phyloP scores from a whole-genome alignment of 805 yeast genomes.

The Metschnikowia borealis region DNA sequence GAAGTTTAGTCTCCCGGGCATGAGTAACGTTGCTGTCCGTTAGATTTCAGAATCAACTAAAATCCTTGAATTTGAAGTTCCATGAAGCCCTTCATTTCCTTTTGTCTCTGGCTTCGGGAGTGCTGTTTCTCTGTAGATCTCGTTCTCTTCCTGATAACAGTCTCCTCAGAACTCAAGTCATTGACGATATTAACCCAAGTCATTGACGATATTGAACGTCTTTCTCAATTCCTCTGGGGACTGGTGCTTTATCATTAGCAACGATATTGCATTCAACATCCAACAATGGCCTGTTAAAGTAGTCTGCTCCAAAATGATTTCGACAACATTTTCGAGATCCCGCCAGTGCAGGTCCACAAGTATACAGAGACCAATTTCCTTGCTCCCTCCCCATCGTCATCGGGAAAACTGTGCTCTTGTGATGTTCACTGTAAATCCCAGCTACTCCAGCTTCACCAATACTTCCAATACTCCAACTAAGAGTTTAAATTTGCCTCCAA shows the following conservation, averaged over 20 bases:
- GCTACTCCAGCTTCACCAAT: too few relatives aligned
- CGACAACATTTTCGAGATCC: constrained; percentile 89
- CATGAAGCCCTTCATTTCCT: too few relatives aligned
- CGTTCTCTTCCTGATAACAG: constrained; percentile 84
- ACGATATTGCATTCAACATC: constrained; percentile 79
- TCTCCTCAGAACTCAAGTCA: constrained; percentile 83
- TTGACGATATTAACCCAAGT: constrained; percentile 25
- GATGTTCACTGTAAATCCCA: constrained; percentile 58
- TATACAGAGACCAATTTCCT: constrained; percentile 88
- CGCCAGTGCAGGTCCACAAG: constrained; percentile 46
- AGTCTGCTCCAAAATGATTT: constrained; percentile 75
- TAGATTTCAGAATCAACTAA: too few relatives aligned
- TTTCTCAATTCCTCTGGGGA: constrained; percentile 77
- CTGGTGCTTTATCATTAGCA: constrained; percentile 79
- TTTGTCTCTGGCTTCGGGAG: too few relatives aligned
- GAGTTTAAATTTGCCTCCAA: too few relatives aligned
- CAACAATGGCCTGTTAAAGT: constrained; percentile 67
- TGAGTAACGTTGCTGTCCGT: too few relatives aligned
- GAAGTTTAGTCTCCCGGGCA: too few relatives aligned
- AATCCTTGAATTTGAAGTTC: too few relatives aligned
- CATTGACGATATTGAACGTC: constrained; percentile 63
- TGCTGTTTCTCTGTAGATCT: constrained; percentile 20
- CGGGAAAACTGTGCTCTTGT: constrained; percentile 72
- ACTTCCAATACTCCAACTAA: too few relatives aligned
- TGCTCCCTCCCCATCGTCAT: constrained; percentile 76